A percentile compares a stretch with the other conserved stretches of the same genome.
These are phyloP conservation scores for Boletus calvinii DNA, from an alignment of 1,284 basidiomycete genomes.

Conservation along the genomic window DNA sequence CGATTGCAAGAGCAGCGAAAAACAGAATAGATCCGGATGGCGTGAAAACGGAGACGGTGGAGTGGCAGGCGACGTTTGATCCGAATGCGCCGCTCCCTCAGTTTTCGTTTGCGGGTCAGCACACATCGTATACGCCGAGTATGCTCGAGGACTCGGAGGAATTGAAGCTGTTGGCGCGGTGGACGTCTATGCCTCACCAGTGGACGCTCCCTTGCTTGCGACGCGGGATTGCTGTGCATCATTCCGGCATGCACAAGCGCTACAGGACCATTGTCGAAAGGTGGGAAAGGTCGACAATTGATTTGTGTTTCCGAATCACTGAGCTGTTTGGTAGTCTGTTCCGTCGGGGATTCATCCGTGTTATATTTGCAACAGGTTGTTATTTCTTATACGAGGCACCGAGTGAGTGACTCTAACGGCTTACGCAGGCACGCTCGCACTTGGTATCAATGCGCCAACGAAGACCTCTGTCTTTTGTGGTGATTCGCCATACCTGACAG, in stretches of 20 bases:
- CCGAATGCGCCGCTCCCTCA: slow-evolving; percentile 54
- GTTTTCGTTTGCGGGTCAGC: slow-evolving; percentile 56
- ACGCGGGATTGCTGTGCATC: slow-evolving; percentile 68
- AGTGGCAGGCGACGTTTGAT: slow-evolving; percentile 57
- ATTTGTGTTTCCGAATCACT: neutral
- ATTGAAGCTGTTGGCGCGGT: slow-evolving; percentile 40
- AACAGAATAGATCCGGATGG: slow-evolving; percentile 37
- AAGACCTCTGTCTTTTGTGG: slow-evolving; percentile 67
- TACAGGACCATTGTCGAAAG: slow-evolving; percentile 63
- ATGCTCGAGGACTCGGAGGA: slow-evolving; percentile 56
- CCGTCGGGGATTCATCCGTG: slow-evolving; percentile 57
- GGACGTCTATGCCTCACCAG: slow-evolving; percentile 31
- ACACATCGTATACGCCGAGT: slow-evolving; percentile 42
- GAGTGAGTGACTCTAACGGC: neutral
- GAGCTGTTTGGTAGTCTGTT: slow-evolving; percentile 44
- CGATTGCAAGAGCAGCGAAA: slow-evolving; percentile 37
- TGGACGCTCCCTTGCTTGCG: slow-evolving; percentile 51
- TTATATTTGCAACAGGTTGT: slow-evolving; percentile 62
- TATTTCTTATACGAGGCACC: neutral
- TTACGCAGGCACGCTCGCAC: slow-evolving; percentile 55
- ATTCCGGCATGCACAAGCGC: slow-evolving; percentile 63
- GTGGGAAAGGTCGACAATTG: slow-evolving; percentile 29
- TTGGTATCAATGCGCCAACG: slow-evolving; percentile 73
- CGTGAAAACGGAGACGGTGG: slow-evolving; percentile 24
- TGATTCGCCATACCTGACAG: slow-evolving; percentile 64